Base-by-base conservation (phyloP, 257 asterid species). In the Petunia axillaris region DNA sequence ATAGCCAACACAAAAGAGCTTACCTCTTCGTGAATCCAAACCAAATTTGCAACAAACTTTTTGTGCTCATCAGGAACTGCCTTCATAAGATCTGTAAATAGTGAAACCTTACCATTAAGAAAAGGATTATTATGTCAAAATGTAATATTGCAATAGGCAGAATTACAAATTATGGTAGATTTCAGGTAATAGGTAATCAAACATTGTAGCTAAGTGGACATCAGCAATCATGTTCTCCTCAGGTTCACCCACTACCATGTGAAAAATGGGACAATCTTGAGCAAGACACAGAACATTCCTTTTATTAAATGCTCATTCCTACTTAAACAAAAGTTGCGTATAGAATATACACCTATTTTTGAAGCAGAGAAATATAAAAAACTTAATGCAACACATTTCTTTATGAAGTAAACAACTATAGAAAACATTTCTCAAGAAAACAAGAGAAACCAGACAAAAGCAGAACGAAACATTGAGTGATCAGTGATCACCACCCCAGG, bases 1-100 rank as follows among this genome's bases (percentile, higher is more conserved):
- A 53, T 38, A 8, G 46, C 16, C 6, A 14, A 41, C 39, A 58
- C 15, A 67, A 7, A 55, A 41, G 43, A 79, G 39, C 50, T 80
- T 66, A 93, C 97, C 96, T 93, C 97, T 85, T 95, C 98, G 65
- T 92, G 99, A 16, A 93, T 90, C 98, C 99, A 95, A 75, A 95
- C 97, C 87, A 93, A 86, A 86, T 89, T 90, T 64, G 97, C 91
- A 74, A 95, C 91, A 88, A 93, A 95, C 70, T 87, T 93, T 86
- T 92, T 95, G 90, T 95, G 99, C 79, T 87, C 92, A 16, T 91
- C 89, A 40, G 99, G 90, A 80, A 95, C 99, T 43, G 86, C 98
- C 90, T 86, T 88, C 82, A 87, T 77, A 85, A 95, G 90, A 81
- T 91, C 99, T 89, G 91, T 60, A 52, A 85, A 41, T 44, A 80